A percentile compares a stretch with the other conserved stretches of the same genome.
phyloP scores from a whole-genome alignment of 805 yeast species.

The Lipomyces sp. region DNA sequence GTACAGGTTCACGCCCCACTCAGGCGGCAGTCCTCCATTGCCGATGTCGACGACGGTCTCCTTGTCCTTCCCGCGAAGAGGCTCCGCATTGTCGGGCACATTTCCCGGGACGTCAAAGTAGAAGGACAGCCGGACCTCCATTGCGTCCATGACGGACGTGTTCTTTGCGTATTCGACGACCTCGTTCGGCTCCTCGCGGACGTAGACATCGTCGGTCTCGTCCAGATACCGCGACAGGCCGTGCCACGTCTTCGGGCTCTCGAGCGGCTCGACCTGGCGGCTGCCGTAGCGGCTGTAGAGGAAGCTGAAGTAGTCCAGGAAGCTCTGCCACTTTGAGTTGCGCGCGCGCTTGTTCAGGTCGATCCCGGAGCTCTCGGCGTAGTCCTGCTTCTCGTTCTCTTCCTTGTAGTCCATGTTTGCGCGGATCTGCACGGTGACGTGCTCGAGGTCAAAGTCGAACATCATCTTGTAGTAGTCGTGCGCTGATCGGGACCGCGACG shows the following conservation, averaged over 20 bases:
- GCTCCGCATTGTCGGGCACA: slow-evolving; percentile 44
- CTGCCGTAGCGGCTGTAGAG: neutral
- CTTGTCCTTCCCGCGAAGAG: slow-evolving; percentile 31
- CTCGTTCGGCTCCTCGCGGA: slow-evolving; percentile 34
- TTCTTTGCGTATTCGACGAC: slow-evolving; percentile 75
- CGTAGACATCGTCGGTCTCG: slow-evolving; percentile 39
- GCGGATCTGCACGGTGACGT: slow-evolving; percentile 58
- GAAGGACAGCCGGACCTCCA: slow-evolving; percentile 52
- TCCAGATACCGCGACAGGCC: slow-evolving; percentile 73
- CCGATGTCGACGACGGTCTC: slow-evolving; percentile 45
- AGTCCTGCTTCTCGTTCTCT: slow-evolving; percentile 21
- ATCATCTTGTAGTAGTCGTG: slow-evolving; percentile 57
- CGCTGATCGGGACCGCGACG: slow-evolving; percentile 40
- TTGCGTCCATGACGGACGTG: slow-evolving; percentile 64
- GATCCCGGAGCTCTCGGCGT: neutral
- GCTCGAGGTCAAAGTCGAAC: slow-evolving; percentile 46
- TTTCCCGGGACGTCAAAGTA: slow-evolving; percentile 71
- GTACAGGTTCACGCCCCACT: slow-evolving; percentile 57
- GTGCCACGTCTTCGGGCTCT: slow-evolving; percentile 49
- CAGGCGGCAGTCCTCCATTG: slow-evolving; percentile 56
- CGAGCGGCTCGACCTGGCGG: neutral
- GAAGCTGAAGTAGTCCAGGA: slow-evolving; percentile 15
- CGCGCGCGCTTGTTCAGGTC: neutral
- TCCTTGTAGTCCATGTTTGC: slow-evolving; percentile 67
- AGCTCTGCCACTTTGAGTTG: slow-evolving; percentile 18